Conservation (phyloP, 805 yeast genomes). For the Lachancea meyersii region DNA sequence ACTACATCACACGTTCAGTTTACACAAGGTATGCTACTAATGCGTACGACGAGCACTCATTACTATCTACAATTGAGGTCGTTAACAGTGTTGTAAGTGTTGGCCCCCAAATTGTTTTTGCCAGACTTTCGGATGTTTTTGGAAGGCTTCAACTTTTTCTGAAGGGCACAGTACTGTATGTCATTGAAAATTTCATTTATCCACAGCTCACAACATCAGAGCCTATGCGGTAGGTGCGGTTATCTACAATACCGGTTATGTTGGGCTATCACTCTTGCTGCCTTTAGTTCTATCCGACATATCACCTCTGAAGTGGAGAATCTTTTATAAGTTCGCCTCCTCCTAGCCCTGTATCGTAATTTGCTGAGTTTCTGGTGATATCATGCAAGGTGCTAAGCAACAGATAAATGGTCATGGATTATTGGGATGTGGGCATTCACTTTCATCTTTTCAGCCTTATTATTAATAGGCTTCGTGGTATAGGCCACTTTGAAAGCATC, state of each 20-base stretch:
- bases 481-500: slow-evolving; percentile 34
- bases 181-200: slow-evolving; percentile 58
- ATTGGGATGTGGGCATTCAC: slow-evolving; percentile 51
- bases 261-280: slow-evolving; percentile 50
- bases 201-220: slow-evolving; percentile 53
- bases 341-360: slow-evolving; percentile 58
- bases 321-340: slow-evolving; percentile 48
- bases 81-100: slow-evolving; percentile 57
- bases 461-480: slow-evolving; percentile 36
- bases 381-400: slow-evolving; percentile 29
- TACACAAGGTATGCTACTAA: slow-evolving; percentile 52
- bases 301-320: slow-evolving; percentile 52
- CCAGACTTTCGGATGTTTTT: slow-evolving; percentile 59
- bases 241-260: slow-evolving; percentile 44
- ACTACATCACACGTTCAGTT: slow-evolving; percentile 42
- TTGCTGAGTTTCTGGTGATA: slow-evolving; percentile 57
- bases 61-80: slow-evolving; percentile 53
- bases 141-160: slow-evolving; percentile 53
- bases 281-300: slow-evolving; percentile 51
- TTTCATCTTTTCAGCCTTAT: slow-evolving; percentile 44
- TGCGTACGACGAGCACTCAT: slow-evolving; percentile 48
- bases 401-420: slow-evolving; percentile 40
- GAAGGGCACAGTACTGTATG: slow-evolving; percentile 48
- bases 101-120: slow-evolving; percentile 58
- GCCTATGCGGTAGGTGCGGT: slow-evolving; percentile 63